Percentiles rank a stretch among this genome's conserved stretches.
phyloP scores from a whole-genome alignment of 495 filamentous ascomycete species.

The Xylaria acuta region DNA sequence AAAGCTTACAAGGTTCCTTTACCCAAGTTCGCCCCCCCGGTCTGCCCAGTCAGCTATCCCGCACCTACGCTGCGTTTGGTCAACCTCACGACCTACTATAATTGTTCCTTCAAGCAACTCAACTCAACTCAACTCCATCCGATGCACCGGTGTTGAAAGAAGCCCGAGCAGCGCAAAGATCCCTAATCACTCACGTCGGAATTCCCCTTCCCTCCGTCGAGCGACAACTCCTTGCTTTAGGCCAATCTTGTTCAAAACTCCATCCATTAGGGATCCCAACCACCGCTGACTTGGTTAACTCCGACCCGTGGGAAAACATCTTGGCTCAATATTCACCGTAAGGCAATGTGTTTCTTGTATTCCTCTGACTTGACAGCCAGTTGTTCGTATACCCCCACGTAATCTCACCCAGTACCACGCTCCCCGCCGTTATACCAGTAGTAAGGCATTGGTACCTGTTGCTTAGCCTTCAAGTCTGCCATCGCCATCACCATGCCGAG shows the following conservation, averaged over 20 bases:
- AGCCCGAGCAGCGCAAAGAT: background rate
- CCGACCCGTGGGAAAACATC: background rate
- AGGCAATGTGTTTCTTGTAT: constrained; percentile 18
- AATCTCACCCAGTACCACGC: background rate
- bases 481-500: constrained; percentile 10
- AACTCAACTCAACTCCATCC: background rate
- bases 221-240: background rate
- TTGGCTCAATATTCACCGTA: background rate
- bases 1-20: constrained; percentile 5
- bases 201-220: background rate
- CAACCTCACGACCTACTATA: background rate
- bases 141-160: background rate
- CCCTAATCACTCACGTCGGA: background rate
- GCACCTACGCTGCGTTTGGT: background rate
- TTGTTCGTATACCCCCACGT: constrained; percentile 24
- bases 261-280: background rate
- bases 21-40: constrained; percentile 5
- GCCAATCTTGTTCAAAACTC: background rate
- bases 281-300: constrained; percentile 2
- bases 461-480: background rate
- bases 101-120: background rate
- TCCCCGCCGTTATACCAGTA: background rate
- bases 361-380: background rate
- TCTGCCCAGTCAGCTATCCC: background rate
- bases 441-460: background rate